Evolutionary conservation across 768 basidiomycete genomes (phyloP).

Genomic region (Cyclocybe aegerita): DNA sequence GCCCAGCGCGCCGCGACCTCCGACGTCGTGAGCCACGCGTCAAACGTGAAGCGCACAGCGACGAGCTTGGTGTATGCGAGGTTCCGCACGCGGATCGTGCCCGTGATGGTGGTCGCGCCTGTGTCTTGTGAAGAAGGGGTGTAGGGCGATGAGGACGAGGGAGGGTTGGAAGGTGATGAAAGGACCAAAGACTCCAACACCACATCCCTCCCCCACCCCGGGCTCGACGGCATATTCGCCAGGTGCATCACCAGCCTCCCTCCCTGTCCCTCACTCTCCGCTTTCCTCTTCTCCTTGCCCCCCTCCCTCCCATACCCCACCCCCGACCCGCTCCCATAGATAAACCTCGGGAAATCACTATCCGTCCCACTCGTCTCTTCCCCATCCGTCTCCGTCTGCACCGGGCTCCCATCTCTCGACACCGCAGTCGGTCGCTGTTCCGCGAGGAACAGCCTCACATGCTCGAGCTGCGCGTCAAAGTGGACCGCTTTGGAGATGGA

Average conservation of each 20-base stretch:
- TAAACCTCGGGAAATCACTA: constrained; percentile 70
- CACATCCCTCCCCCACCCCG: constrained; percentile 43
- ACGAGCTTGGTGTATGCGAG: constrained; percentile 86
- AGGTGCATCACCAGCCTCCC: constrained; percentile 56
- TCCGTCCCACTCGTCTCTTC: constrained; percentile 82
- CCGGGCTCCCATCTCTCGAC: constrained; percentile 83
- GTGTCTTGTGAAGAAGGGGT: constrained; percentile 3
- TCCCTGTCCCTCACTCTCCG: constrained; percentile 28
- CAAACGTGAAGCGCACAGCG: constrained; percentile 88
- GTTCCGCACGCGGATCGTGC: constrained; percentile 79
- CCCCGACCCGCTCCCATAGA: constrained; percentile 41
- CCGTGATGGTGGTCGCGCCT: constrained; percentile 59
- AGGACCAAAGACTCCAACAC: constrained; percentile 41
- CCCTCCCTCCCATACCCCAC: too few species aligned
- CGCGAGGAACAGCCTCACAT: constrained; percentile 91
- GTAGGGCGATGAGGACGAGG: too few species aligned
- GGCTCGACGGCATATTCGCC: constrained; percentile 61
- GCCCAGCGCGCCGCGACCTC: constrained; percentile 62
- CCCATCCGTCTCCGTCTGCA: constrained; percentile 26
- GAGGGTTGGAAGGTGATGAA: too few species aligned
- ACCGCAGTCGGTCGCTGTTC: constrained; percentile 96
- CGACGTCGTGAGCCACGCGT: constrained; percentile 94
- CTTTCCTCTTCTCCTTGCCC: constrained; percentile 22
- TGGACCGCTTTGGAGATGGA: constrained; percentile 92
- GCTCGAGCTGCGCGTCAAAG: constrained; percentile 89